Conservation (phyloP, 169 alveolate species). For the Plasmodium vivax region DNA sequence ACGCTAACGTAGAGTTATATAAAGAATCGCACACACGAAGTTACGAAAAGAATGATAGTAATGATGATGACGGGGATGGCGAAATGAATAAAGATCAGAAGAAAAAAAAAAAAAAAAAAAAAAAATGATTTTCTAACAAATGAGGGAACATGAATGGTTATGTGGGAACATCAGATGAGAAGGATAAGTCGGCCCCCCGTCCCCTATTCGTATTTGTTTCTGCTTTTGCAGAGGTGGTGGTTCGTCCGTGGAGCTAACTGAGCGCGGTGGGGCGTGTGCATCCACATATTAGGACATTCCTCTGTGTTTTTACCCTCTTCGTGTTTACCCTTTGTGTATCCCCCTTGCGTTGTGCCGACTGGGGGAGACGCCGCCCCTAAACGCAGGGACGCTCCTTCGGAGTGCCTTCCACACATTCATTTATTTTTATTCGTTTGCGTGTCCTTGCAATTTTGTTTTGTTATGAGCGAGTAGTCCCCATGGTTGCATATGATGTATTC, state of each 20-base stretch:
- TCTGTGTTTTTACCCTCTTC: not conserved
- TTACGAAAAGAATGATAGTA: slow-evolving; percentile 18
- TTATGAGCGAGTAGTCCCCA: slow-evolving; percentile 62
- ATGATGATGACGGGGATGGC: slow-evolving; percentile 10
- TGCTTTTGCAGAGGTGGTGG: not conserved
- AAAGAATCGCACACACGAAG: not conserved
- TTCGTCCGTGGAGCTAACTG: not conserved
- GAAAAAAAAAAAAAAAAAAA: slow-evolving; percentile 8
- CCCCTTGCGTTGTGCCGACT: not conserved
- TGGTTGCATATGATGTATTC: slow-evolving; percentile 66
- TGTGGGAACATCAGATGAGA: not conserved
- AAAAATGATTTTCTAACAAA: not conserved
- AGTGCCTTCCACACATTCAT: not conserved
- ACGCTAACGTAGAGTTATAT: not conserved
- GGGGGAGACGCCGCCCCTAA: not conserved
- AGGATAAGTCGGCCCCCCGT: not conserved
- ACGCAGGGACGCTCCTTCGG: not conserved
- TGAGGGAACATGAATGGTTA: not conserved
- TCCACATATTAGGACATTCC: not conserved
- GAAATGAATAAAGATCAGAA: slow-evolving; percentile 22
- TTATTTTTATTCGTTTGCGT: slow-evolving; percentile 22
- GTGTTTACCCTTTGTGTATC: not conserved
- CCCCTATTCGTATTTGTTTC: not conserved
- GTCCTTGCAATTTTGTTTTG: slow-evolving; percentile 57
- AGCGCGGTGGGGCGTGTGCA: not conserved